Evolutionary conservation across 176 grass and related monocot genomes (phyloP).

Genomic region (Oryza rufipogon): DNA sequence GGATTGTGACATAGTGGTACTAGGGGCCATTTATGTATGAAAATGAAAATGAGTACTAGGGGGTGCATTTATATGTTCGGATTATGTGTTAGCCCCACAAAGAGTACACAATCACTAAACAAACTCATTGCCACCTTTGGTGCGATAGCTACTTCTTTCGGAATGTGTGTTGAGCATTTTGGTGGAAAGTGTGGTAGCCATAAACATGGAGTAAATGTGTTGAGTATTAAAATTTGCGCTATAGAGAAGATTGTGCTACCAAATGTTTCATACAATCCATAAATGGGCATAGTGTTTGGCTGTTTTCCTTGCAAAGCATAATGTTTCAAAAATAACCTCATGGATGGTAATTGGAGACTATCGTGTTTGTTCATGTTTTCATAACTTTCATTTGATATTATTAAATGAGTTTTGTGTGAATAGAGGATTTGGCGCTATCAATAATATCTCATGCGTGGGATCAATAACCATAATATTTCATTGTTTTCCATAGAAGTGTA

Average conservation of each 20-base stretch:
- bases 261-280: neutral
- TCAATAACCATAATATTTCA: neutral
- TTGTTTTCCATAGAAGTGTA: neutral
- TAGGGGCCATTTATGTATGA: neutral
- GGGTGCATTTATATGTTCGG: neutral
- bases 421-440: neutral
- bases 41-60: neutral
- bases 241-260: neutral
- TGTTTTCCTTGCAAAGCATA: neutral
- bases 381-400: conserved; percentile 7
- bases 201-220: neutral
- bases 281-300: neutral
- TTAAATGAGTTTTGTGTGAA: neutral
- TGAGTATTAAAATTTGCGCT: neutral
- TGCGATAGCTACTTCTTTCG: neutral
- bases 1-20: neutral
- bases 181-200: neutral
- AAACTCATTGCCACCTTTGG: neutral
- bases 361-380: neutral
- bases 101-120: neutral
- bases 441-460: neutral
- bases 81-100: neutral
- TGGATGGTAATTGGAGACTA: no score
- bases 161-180: neutral
- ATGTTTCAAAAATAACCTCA: neutral